Conservation (phyloP, 148 eudicot genomes). For the Silene conica region DNA sequence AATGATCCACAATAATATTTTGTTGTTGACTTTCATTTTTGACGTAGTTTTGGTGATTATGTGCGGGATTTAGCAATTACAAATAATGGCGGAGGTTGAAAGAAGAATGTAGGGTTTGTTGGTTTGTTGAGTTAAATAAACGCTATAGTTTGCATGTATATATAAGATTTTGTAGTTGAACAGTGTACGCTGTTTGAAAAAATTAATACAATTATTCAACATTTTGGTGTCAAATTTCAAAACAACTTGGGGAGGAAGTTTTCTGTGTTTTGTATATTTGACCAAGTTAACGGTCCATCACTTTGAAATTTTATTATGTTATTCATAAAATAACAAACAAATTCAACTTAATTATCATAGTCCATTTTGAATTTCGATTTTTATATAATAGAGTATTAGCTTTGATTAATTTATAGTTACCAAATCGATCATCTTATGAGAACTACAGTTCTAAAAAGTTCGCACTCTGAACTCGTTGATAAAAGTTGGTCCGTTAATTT, state of each 20-base stretch:
- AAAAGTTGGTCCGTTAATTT: no score
- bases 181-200: not conserved
- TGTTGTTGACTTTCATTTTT: constrained; percentile 6
- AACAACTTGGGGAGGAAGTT: constrained; percentile 31
- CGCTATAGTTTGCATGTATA: not conserved
- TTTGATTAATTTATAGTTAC: no score
- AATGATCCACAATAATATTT: constrained; percentile 5
- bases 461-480: no score
- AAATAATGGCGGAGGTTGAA: no score
- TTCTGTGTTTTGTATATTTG: constrained; percentile 19
- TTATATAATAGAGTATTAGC: no score
- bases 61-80: no score
- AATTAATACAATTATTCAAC: constrained; percentile 20
- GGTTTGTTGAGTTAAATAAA: not conserved
- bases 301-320: constrained; percentile 18
- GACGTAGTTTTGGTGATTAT: not conserved
- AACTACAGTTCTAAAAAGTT: no score
- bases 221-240: constrained; percentile 4
- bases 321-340: not conserved
- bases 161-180: not conserved
- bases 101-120: not conserved
- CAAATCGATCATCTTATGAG: no score
- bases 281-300: constrained; percentile 22
- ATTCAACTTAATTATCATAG: no score
- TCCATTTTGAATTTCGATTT: no score